Base-by-base conservation (phyloP, 1,284 basidiomycete species). In the Ustilago xerochloae region DNA sequence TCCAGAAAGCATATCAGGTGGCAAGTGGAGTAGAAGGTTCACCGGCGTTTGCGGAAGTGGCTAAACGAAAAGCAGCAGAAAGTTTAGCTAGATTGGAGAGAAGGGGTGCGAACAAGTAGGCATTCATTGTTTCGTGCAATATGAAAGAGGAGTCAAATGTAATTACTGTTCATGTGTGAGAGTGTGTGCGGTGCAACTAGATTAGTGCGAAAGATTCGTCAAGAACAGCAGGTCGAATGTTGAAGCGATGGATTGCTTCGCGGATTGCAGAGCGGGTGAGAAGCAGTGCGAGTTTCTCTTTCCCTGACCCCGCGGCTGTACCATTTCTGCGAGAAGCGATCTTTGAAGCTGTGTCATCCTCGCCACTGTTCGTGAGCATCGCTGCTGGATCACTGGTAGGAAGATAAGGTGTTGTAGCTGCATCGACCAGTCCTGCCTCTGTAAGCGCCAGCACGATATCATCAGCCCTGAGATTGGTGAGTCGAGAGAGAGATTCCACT, bases 361-460 rank as follows among this genome's bases (percentile, higher is more conserved):
- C 5, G 6, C 22, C 41, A 15, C 41, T 24, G 22, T 43, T 20
- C 22, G 16, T 9, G 22, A 24, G 26, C 41, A 20, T 18, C 20
- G 63, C 36, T 12, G 46, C 60, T 6, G 49, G 51, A 28, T 65
- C 64, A 13, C 38, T 22, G 16, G 43, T n/a, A 20, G 53, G 32
- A 1, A 72, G 41, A 24, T 48, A 52, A 7, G 58, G 50, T 10
- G 49, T 48, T 6, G 24, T 30, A 2, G 85, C 85, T 39, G 87
- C 85, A 51, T 85, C 85, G 18, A 97, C 87, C 59, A 98, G 86
- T 16, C 94, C 93, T 55, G 92, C 91, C 82, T 97, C 93, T 57
- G 91, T 90, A 57, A 98, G 86, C 1, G 94, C 92, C 83, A 94
- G 93, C 0, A 93, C 91, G 0, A 91, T 89, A 81, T 98, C 95